Evolutionary conservation across 306 rosid genomes (phyloP).

Genomic region (Astragalus glycyphyllos): DNA sequence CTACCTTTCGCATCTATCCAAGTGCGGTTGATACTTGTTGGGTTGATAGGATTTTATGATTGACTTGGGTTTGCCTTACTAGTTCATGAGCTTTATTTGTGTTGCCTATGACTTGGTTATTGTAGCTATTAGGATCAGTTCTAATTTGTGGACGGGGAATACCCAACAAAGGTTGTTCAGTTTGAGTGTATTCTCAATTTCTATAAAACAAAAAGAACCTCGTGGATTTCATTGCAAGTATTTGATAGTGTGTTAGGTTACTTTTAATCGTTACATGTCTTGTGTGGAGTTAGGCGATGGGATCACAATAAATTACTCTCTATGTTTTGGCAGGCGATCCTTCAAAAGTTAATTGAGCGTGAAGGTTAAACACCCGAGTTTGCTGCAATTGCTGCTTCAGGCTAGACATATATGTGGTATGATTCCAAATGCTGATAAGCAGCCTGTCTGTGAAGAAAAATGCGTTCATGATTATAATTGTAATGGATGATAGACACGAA

Average conservation of each 20-base stretch:
- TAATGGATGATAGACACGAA: constrained; percentile 29
- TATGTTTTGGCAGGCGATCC: constrained; percentile 63
- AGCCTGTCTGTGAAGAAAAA: constrained; percentile 19
- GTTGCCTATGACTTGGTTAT: too few species aligned
- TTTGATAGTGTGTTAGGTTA: constrained; percentile 20
- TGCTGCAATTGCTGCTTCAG: constrained; percentile 38
- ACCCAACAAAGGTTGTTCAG: too few species aligned
- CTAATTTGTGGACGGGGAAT: too few species aligned
- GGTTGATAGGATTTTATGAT: too few species aligned
- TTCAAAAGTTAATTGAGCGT: constrained; percentile 64
- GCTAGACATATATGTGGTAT: constrained; percentile 3
- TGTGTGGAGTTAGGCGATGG: constrained; percentile 11
- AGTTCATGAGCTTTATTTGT: too few species aligned
- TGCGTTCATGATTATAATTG: not conserved
- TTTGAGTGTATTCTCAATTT: too few species aligned
- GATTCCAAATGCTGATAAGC: constrained; percentile 24
- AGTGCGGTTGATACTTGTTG: too few species aligned
- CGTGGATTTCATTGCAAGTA: constrained; percentile 28
- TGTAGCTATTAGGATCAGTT: too few species aligned
- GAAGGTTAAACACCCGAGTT: constrained; percentile 46
- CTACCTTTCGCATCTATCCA: too few species aligned
- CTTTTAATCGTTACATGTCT: constrained; percentile 1
- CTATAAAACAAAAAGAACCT: not conserved
- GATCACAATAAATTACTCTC: constrained; percentile 34
- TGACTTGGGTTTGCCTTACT: too few species aligned